A percentile compares a stretch with the other conserved stretches of the same genome.
Conservation (phyloP, 2,329 filamentous ascomycete genomes). For the Trichoderma sp. region DNA sequence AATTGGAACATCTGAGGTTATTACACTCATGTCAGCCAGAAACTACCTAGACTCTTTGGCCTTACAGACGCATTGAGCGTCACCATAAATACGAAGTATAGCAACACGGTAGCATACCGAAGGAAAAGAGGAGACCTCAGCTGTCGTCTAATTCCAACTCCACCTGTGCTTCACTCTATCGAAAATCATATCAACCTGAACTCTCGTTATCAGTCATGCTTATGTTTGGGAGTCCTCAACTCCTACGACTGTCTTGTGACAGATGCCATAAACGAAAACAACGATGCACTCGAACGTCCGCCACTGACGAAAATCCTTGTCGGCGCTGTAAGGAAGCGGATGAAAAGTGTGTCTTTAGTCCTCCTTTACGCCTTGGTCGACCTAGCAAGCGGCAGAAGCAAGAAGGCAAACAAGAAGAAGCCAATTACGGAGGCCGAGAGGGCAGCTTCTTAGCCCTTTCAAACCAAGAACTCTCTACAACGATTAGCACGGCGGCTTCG, state of each 20-base stretch:
- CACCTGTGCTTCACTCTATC: too few species aligned
- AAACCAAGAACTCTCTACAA: neutral
- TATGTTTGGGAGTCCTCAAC: neutral
- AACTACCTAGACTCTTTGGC: neutral
- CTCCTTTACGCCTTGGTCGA: neutral
- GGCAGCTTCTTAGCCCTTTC: neutral
- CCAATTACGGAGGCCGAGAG: neutral
- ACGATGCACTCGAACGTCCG: neutral
- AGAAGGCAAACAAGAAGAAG: neutral
- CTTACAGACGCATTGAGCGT: neutral
- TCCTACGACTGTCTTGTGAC: neutral
- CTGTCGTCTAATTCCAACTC: neutral
- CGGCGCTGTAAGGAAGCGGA: neutral
- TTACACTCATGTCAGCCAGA: neutral
- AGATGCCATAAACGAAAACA: slow-evolving; percentile 7
- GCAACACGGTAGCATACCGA: neutral
- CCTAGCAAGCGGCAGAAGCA: slow-evolving; percentile 1
- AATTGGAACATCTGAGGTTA: neutral
- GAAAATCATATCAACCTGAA: neutral
- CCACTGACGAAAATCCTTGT: neutral
- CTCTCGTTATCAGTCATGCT: neutral
- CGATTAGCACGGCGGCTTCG: neutral
- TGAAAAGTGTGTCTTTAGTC: neutral
- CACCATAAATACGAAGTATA: neutral
- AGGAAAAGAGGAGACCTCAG: neutral